Base-by-base conservation (phyloP, 192 early-diverging fungal genomes). In the Endogone sp. region DNA sequence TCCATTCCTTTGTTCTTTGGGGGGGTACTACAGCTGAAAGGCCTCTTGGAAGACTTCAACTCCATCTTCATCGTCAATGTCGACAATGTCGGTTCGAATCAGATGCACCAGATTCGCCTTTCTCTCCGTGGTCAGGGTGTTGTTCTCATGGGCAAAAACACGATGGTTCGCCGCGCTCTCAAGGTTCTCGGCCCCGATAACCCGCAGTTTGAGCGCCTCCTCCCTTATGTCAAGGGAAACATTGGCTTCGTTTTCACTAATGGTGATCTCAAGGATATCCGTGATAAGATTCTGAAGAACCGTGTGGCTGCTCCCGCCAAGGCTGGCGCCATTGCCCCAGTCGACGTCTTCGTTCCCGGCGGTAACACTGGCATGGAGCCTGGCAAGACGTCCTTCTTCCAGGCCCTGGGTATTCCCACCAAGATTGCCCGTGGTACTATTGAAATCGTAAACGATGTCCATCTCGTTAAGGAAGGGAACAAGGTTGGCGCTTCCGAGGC, bases 391-490 rank as follows among this genome's bases (percentile, higher is more conserved):
- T 97, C 96, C 67, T 99, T 99, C 94, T 99, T 99, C 94, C 98
- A 99, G 88, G 96, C 98, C 79, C 88, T 99, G 71, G 92, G 95
- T 85, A 92, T 99, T 82, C 96, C 98, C 65, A 99, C 98, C 92
- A 99, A 99, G 95, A 99, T 99, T 93, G 89, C 98, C 72, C 93
- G 93, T 92, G 98, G 98, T 96, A 97, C 95, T 81, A 98, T 99
- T 91, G 98, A 99, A 87, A 99, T 99, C 75, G 91, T 94, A 75
- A 89, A 87, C 80, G 94, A 99, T 70, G 94, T 98, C 71, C 89
- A 93, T 78, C 83, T 99, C 63, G 90, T 99, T 81, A 90, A 93
- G 79, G 81, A 81, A 69, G 96, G 94, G 61, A 77, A 84, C 79
- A 94, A 93, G 87, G 98, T 99, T 82, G 96, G 98, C 82, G 89